Evolutionary conservation across 2,329 filamentous ascomycete genomes (phyloP).

Genomic region (Fusarium transvaalense): DNA sequence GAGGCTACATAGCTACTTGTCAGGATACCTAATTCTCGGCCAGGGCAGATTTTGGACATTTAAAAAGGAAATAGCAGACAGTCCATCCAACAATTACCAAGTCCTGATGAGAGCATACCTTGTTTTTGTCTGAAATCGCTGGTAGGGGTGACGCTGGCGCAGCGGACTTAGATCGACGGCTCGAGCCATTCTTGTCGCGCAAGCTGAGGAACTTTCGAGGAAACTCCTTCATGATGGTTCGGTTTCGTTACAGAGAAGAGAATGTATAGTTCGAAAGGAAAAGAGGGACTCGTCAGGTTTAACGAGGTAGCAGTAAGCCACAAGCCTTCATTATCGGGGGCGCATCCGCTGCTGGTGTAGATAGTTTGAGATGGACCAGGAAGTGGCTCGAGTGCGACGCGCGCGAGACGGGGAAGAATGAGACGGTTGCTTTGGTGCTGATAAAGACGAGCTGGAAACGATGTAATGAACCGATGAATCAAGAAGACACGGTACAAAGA

Average conservation of each 20-base stretch:
- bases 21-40: conserved; percentile 12
- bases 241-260: conserved; percentile 1
- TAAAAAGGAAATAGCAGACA: background rate
- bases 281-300: conserved; percentile 46
- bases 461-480: background rate
- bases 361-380: conserved; percentile 27
- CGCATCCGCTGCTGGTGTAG: conserved; percentile 32
- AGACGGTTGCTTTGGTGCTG: conserved; percentile 9
- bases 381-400: conserved; percentile 38
- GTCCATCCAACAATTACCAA: background rate
- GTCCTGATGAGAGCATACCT: conserved; percentile 57
- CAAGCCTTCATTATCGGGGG: conserved; percentile 51
- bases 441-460: conserved; percentile 8
- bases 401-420: conserved; percentile 17
- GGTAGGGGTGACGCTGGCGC: conserved; percentile 64
- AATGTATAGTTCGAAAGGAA: conserved; percentile 15
- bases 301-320: conserved; percentile 51
- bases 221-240: conserved; percentile 64
- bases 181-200: conserved; percentile 71
- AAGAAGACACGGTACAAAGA: conserved; percentile 2
- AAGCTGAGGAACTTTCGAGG: conserved; percentile 77
- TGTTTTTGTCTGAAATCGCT: conserved; percentile 53
- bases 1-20: conserved; percentile 56
- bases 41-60: background rate
- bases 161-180: conserved; percentile 67